These are phyloP conservation scores for Sarocladium oryzae DNA, from an alignment of 2,329 filamentous ascomycete genomes.

Conservation along the genomic window DNA sequence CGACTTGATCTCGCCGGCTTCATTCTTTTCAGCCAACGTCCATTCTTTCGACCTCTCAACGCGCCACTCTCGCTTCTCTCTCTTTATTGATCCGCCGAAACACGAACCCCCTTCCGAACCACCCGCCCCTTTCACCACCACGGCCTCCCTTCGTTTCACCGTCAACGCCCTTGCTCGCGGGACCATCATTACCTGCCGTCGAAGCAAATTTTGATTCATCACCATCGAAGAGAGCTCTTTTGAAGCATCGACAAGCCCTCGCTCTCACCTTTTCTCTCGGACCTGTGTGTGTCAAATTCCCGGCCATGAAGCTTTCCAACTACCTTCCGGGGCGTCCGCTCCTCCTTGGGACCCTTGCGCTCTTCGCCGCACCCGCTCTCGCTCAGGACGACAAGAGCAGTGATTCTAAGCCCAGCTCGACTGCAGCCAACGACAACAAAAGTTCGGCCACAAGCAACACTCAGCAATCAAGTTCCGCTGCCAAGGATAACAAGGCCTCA, in stretches of 20 bases:
- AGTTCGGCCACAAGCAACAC: not conserved
- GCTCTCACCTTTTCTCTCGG: not conserved
- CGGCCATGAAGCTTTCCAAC: conserved; percentile 22
- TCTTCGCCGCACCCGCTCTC: conserved; percentile 24
- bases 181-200: not conserved
- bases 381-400: conserved; percentile 23
- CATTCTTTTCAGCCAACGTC: not conserved
- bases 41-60: not conserved
- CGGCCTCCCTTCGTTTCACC: not conserved
- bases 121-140: not conserved
- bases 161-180: not conserved
- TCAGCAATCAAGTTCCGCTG: not conserved
- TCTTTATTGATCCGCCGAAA: not conserved
- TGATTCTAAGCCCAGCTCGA: conserved; percentile 1
- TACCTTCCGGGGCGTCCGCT: conserved; percentile 20
- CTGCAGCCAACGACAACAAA: not conserved
- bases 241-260: not conserved
- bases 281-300: not conserved
- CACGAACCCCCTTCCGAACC: conserved; percentile 4
- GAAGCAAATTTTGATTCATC: not conserved
- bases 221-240: not conserved
- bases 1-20: not conserved
- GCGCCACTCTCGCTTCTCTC: not conserved
- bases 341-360: conserved; percentile 20
- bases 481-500: not conserved